These are phyloP conservation scores for Kockiozyma suomiensis DNA, from an alignment of 805 yeast species.

Conservation along the genomic window DNA sequence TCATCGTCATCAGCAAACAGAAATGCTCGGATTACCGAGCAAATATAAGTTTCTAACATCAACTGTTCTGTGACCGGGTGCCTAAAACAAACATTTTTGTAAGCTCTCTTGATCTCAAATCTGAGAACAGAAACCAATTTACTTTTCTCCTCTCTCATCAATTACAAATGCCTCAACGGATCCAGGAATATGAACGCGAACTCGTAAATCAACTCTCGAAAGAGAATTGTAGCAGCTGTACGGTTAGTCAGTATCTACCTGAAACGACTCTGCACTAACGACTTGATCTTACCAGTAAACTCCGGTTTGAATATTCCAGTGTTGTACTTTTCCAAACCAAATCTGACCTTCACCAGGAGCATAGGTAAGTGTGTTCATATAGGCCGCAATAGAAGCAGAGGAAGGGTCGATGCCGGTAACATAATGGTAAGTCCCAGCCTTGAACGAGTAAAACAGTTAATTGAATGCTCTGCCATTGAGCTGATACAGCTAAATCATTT, in stretches of 20 bases:
- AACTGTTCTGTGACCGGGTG: constrained; percentile 41
- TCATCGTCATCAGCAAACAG: constrained; percentile 78
- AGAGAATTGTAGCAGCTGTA: constrained; percentile 68
- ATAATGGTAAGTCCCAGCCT: constrained; percentile 55
- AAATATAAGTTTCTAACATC: constrained; percentile 57
- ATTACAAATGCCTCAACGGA: constrained; percentile 46
- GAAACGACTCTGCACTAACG: constrained; percentile 23
- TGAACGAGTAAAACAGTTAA: neutral
- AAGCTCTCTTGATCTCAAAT: neutral
- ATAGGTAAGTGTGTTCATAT: constrained; percentile 52
- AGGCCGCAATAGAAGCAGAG: constrained; percentile 58
- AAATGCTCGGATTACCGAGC: constrained; percentile 75
- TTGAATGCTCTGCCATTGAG: no score
- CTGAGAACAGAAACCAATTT: neutral
- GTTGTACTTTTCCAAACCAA: constrained; percentile 68
- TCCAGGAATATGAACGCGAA: constrained; percentile 61
- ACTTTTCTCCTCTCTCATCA: constrained; percentile 46
- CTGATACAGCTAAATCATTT: neutral
- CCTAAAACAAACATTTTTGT: constrained; percentile 2
- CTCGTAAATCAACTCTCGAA: constrained; percentile 70
- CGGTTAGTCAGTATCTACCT: constrained; percentile 51
- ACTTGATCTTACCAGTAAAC: constrained; percentile 42
- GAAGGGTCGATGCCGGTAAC: constrained; percentile 58
- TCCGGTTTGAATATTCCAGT: constrained; percentile 49
- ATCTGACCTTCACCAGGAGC: constrained; percentile 57